Percentiles rank a stretch among this genome's conserved stretches.
Conservation (phyloP, 2,329 filamentous ascomycete genomes). For the Incumbomyces lentus region DNA sequence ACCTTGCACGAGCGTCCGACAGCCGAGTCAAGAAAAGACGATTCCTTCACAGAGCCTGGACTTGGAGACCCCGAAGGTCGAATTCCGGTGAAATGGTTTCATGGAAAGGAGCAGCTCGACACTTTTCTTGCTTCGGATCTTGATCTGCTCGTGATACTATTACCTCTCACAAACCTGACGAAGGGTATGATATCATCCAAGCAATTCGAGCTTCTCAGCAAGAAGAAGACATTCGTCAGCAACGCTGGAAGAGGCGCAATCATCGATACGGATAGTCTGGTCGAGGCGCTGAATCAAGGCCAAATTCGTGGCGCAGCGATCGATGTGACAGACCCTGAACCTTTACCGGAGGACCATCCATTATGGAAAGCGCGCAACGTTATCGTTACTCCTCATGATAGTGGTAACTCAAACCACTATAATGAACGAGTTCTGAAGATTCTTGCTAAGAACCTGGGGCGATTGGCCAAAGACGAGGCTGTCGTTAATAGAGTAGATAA, state of each 20-base stretch:
- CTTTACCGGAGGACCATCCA: constrained; percentile 50
- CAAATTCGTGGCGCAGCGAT: constrained; percentile 55
- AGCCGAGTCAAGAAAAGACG: no score
- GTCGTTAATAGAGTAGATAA: no score
- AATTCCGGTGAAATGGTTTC: constrained; percentile 44
- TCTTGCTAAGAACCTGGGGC: no score
- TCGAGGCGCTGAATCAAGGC: constrained; percentile 29
- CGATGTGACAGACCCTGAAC: constrained; percentile 63
- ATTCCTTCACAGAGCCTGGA: no score
- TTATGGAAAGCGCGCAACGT: constrained; percentile 27
- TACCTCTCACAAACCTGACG: constrained; percentile 43
- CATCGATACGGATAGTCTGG: constrained; percentile 14
- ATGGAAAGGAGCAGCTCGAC: constrained; percentile 39
- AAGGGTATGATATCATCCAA: constrained; percentile 27
- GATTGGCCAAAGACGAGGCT: no score
- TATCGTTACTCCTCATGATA: constrained; percentile 16
- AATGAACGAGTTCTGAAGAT: no score
- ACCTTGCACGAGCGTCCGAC: no score
- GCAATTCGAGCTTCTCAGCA: constrained; percentile 40
- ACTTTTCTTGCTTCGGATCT: constrained; percentile 42
- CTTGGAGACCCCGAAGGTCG: no score
- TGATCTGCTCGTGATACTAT: constrained; percentile 44
- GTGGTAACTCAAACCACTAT: constrained; percentile 11
- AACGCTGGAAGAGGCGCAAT: constrained; percentile 15
- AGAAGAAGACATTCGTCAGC: constrained; percentile 20